Percentiles rank a stretch among this genome's conserved stretches.
Conservation (phyloP, 148 eudicot genomes). For the Polygonum aviculare region DNA sequence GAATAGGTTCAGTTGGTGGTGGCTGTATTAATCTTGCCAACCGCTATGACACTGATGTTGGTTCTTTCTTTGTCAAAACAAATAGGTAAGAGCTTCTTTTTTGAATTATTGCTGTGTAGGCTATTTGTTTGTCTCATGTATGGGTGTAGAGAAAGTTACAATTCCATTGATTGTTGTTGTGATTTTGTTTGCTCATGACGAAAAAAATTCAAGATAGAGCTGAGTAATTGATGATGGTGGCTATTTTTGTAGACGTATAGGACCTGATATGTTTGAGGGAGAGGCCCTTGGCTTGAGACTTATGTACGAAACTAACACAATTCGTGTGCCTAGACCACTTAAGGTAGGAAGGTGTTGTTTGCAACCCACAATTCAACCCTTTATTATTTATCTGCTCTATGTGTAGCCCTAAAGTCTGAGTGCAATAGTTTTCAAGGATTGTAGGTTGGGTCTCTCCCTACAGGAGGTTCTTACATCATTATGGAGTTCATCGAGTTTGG, state of each 20-base stretch:
- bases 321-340: slow-evolving; percentile 84
- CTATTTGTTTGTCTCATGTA: neutral
- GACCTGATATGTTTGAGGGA: slow-evolving; percentile 88
- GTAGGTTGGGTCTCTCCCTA: slow-evolving; percentile 75
- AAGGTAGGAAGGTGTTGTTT: slow-evolving; percentile 38
- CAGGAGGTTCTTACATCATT: slow-evolving; percentile 89
- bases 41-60: slow-evolving; percentile 82
- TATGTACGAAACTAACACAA: slow-evolving; percentile 76
- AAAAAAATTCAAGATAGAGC: neutral
- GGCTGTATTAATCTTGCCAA: slow-evolving; percentile 89
- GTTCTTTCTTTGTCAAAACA: slow-evolving; percentile 87
- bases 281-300: slow-evolving; percentile 86
- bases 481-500: slow-evolving; percentile 97
- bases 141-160: too few relatives aligned
- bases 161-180: neutral
- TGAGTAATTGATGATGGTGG: neutral
- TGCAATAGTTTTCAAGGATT: slow-evolving; percentile 18
- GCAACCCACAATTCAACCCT: neutral
- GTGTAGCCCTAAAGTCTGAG: slow-evolving; percentile 6
- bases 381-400: neutral
- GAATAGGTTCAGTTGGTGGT: slow-evolving; percentile 74
- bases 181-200: too few relatives aligned
- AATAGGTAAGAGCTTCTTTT: slow-evolving; percentile 41
- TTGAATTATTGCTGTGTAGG: neutral
- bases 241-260: slow-evolving; percentile 46